phyloP scores from a whole-genome alignment of 352 stramenopile genomes.

The Phytophthora pistaciae region DNA sequence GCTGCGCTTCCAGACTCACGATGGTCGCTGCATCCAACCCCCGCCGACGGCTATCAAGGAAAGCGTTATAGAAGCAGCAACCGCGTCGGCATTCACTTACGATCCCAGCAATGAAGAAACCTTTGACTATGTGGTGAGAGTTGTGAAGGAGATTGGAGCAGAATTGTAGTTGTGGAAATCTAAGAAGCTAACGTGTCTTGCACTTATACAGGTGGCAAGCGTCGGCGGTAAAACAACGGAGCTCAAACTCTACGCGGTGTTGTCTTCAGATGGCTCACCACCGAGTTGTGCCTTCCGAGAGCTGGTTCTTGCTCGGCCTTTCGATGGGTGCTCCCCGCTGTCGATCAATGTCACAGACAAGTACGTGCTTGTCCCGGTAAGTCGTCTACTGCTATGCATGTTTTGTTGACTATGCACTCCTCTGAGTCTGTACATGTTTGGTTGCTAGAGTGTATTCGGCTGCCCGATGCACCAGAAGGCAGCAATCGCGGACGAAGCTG shows the following conservation, averaged over 20 bases:
- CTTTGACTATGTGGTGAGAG: conserved; percentile 65
- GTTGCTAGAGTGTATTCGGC: conserved; percentile 44
- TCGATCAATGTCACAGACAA: conserved; percentile 53
- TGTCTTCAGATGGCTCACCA: conserved; percentile 61
- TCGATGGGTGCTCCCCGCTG: conserved; percentile 64
- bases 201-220: conserved; percentile 49
- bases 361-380: conserved; percentile 72
- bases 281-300: conserved; percentile 66
- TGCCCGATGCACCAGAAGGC: conserved; percentile 80
- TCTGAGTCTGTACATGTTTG: not conserved
- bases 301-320: conserved; percentile 58
- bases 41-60: conserved; percentile 19
- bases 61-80: conserved; percentile 26
- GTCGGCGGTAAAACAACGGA: conserved; percentile 52
- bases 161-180: not conserved
- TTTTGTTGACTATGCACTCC: not conserved
- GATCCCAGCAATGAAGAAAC: conserved; percentile 19
- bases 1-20: conserved; percentile 65
- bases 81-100: conserved; percentile 19
- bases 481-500: conserved; percentile 60
- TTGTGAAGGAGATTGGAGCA: not conserved
- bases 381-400: not conserved
- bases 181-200: not conserved
- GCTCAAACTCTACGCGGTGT: conserved; percentile 59
- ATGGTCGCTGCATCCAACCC: conserved; percentile 51